Conservation (phyloP, 305 asterid species). For the Rubia peregrina region DNA sequence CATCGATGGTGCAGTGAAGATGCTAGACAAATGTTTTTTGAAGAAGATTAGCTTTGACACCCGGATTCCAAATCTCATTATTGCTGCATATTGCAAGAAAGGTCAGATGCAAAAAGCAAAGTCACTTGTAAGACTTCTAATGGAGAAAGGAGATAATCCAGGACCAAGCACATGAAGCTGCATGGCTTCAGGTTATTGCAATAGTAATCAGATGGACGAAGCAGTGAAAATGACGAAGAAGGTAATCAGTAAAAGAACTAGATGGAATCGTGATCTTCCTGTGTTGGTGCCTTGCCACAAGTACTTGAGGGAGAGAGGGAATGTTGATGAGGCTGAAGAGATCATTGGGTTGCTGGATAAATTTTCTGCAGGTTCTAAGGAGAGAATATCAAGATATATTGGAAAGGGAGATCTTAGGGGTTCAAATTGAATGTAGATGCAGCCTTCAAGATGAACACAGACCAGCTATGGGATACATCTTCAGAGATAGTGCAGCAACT, state of each 20-base stretch:
- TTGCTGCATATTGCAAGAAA: constrained; percentile 27
- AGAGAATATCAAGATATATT: constrained; percentile 20
- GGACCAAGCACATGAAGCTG: constrained; percentile 23
- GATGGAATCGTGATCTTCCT: constrained; percentile 22
- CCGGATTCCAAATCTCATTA: constrained; percentile 22
- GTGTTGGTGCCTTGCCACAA: constrained; percentile 32
- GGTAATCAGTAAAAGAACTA: constrained; percentile 15
- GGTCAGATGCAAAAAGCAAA: constrained; percentile 29
- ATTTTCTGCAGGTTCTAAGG: constrained; percentile 21
- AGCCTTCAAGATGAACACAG: too few species aligned
- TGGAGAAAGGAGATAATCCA: constrained; percentile 19
- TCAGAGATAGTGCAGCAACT: too few species aligned
- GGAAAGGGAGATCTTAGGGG: too few species aligned
- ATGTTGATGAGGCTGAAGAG: constrained; percentile 26
- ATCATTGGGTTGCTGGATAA: constrained; percentile 28
- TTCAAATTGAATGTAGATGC: too few species aligned
- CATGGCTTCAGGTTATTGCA: constrained; percentile 26
- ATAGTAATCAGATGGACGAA: constrained; percentile 25
- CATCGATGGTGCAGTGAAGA: constrained; percentile 29
- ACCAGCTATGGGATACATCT: too few species aligned
- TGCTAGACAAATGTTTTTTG: constrained; percentile 28
- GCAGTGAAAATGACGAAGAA: constrained; percentile 26
- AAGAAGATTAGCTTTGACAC: constrained; percentile 15
- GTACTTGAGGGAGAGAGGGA: constrained; percentile 37
- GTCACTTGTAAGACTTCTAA: constrained; percentile 13